phyloP scores from a whole-genome alignment of 768 basidiomycete genomes.

The Kwoniella botswanensis region DNA sequence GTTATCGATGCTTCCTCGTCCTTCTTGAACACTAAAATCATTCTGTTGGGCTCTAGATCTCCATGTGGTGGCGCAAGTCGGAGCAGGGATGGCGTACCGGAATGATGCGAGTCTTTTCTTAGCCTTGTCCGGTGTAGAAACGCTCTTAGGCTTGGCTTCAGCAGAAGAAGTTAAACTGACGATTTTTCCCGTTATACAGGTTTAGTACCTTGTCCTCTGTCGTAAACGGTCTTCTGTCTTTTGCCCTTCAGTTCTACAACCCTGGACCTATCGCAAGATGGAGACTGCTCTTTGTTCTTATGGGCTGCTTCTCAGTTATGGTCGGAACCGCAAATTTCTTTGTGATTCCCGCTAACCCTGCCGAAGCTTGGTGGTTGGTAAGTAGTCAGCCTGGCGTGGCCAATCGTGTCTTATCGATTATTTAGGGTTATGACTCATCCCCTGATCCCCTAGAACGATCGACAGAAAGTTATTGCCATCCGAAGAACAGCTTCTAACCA shows the following conservation, averaged over 20 bases:
- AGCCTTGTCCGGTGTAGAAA: too few relatives aligned
- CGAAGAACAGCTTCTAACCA: slow-evolving; percentile 28
- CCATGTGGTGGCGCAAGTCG: slow-evolving; percentile 34
- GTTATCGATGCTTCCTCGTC: slow-evolving; percentile 36
- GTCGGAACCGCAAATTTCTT: slow-evolving; percentile 30
- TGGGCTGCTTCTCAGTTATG: slow-evolving; percentile 34
- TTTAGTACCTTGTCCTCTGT: slow-evolving; percentile 42
- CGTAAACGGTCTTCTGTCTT: slow-evolving; percentile 36
- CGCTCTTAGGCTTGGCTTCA: too few relatives aligned
- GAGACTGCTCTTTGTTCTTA: slow-evolving; percentile 35
- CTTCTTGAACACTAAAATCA: slow-evolving; percentile 23
- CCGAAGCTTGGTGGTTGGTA: slow-evolving; percentile 39
- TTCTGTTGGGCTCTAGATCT: slow-evolving; percentile 10
- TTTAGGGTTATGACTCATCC: not conserved
- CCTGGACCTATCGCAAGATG: slow-evolving; percentile 24
- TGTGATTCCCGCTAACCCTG: slow-evolving; percentile 37
- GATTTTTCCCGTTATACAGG: not conserved
- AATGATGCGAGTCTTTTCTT: slow-evolving; percentile 22
- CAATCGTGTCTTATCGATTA: not conserved
- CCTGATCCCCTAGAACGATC: slow-evolving; percentile 10
- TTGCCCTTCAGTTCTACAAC: slow-evolving; percentile 20
- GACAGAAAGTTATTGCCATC: slow-evolving; percentile 43
- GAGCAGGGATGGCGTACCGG: slow-evolving; percentile 42
- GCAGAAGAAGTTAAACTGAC: not conserved
- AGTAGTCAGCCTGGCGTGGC: not conserved